Evolutionary conservation across 371 early-diverging fungal genomes (phyloP), one percentile per base, ranked within the genome.

Genomic region (Circinella umbellata): DNA sequence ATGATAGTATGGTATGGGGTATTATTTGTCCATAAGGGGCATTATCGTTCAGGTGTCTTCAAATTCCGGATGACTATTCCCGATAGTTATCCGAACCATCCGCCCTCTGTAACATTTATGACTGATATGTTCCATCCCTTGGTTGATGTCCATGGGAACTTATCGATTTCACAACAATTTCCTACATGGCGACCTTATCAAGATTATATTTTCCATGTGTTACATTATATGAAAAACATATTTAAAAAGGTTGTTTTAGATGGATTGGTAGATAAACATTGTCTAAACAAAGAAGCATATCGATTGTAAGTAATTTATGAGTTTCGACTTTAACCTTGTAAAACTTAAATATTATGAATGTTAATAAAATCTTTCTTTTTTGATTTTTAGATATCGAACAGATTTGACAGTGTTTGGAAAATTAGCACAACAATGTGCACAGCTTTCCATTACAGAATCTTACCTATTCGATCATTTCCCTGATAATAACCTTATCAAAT

Each of bases 41-140:
- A 90, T 73, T 99, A 97, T 82, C 90, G 92, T 61, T 92, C 93
- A 70, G 99, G 96, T 4, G 94, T 98, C 13, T 95, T 98, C 82
- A 94, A 95, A 73, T 98, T 97, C 80, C 82, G 91, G 64, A 80
- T 99, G 75, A 78, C 86, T 46, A 95, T 98, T 54, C 99, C 98
- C 15, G 82, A 86, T 39, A 88, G 89, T 35, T 93, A 93, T 69
- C 99, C 99, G 5, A 86, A 92, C 13, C 78, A 85, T 42, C 90
- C 93, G 18, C 99, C 99, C 0, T 79, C 90, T 0, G 93, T 99
- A n/a, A 87, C 87, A 15, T 96, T 99, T 75, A 67, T 90, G 47
- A 94, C 95, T 17, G 92, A 93, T 37, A 92, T 98, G 87, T 96
- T 94, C 82, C 99, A 99, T 78, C 99, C 99, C 39, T 87, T 98